phyloP scores from a whole-genome alignment of 106 monocot species.

The Allium fistulosum region DNA sequence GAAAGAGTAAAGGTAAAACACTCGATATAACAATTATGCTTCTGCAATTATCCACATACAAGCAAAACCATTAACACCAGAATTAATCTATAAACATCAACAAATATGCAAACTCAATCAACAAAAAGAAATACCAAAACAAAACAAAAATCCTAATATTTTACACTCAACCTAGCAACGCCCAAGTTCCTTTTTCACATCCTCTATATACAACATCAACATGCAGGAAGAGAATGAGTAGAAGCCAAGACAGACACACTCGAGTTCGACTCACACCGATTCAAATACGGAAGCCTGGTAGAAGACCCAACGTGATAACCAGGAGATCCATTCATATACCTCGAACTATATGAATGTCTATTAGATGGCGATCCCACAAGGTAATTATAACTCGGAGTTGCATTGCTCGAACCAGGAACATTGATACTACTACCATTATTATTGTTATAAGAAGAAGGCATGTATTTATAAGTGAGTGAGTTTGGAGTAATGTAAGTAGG shows the following conservation, averaged over 20 bases:
- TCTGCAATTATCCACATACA: too few relatives aligned
- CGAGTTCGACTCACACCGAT: conserved; percentile 20
- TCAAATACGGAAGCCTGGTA: conserved; percentile 7
- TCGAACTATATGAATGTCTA: conserved; percentile 3
- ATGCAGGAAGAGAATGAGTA: conserved; percentile 21
- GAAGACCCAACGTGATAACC: conserved; percentile 37
- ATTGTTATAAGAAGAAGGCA: conserved; percentile 5
- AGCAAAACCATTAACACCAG: too few relatives aligned
- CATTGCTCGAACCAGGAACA: conserved; percentile 27
- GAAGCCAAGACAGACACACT: conserved; percentile 23
- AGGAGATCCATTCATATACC: conserved; percentile 40
- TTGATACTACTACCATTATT: too few relatives aligned
- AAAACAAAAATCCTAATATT: too few relatives aligned
- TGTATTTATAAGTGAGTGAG: conserved; percentile 23
- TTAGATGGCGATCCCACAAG: too few relatives aligned
- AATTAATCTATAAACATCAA: too few relatives aligned
- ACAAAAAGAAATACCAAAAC: too few relatives aligned
- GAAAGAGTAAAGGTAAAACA: too few relatives aligned
- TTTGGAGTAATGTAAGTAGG: conserved; percentile 21
- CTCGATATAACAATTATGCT: too few relatives aligned
- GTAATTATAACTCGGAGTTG: conserved; percentile 27
- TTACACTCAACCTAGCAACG: too few relatives aligned
- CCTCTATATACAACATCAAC: conserved; percentile 8
- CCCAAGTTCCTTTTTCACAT: too few relatives aligned
- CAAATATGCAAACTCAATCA: too few relatives aligned